Percentiles rank a stretch among this genome's conserved stretches.
These are phyloP conservation scores for Simplicillium sp. DNA, from an alignment of 2,329 filamentous ascomycete genomes.

Conservation along the genomic window DNA sequence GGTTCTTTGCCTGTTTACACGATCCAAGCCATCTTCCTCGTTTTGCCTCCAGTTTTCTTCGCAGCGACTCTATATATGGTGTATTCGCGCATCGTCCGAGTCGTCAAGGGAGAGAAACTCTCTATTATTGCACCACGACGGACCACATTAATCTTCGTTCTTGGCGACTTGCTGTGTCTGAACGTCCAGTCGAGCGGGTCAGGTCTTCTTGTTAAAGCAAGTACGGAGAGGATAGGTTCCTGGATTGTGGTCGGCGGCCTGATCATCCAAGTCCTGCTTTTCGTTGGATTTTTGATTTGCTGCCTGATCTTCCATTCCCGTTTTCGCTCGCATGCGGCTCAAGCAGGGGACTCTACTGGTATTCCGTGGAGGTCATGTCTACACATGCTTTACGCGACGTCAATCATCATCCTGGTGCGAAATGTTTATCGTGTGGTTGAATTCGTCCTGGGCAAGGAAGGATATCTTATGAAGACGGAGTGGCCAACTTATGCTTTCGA, in stretches of 20 bases:
- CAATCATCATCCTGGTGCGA: slow-evolving; percentile 24
- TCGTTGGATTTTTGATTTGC: slow-evolving; percentile 36
- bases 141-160: slow-evolving; percentile 9
- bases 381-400: slow-evolving; percentile 19
- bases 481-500: slow-evolving; percentile 28
- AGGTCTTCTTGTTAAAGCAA: background rate
- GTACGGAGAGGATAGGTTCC: slow-evolving; percentile 15
- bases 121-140: slow-evolving; percentile 1
- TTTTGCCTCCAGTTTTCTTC: slow-evolving; percentile 5
- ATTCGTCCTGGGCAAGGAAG: slow-evolving; percentile 25
- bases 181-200: slow-evolving; percentile 4
- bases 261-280: slow-evolving; percentile 40
- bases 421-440: slow-evolving; percentile 32
- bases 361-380: slow-evolving; percentile 19
- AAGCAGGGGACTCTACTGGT: background rate
- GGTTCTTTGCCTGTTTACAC: slow-evolving; percentile 1
- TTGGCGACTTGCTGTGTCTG: slow-evolving; percentile 7
- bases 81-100: slow-evolving; percentile 4
- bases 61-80: slow-evolving; percentile 8
- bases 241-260: slow-evolving; percentile 36
- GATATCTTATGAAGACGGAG: slow-evolving; percentile 25
- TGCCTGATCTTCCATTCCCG: slow-evolving; percentile 29
- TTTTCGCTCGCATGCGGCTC: background rate
- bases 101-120: background rate
- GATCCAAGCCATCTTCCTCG: slow-evolving; percentile 3